These are phyloP conservation scores for Erysimum cheiri DNA, from an alignment of 441 rosid genomes.

Conservation along the genomic window DNA sequence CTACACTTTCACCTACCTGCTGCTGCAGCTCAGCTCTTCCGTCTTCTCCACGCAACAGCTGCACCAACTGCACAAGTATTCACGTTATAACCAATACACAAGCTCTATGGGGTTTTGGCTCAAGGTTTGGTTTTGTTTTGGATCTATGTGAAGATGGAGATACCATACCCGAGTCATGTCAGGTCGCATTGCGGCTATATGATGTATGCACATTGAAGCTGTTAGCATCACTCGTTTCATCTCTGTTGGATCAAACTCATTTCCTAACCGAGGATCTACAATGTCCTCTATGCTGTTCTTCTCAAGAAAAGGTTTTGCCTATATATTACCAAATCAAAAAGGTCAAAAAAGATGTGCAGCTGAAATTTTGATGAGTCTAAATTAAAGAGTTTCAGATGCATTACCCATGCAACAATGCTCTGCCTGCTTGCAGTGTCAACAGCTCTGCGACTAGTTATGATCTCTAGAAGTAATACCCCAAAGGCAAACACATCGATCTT, in stretches of 20 bases:
- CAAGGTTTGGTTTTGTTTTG: neutral
- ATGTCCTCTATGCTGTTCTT: slow-evolving; percentile 50
- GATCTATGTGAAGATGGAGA: neutral
- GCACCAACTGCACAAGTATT: slow-evolving; percentile 58
- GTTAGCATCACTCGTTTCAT: slow-evolving; percentile 65
- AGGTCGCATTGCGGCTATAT: slow-evolving; percentile 71
- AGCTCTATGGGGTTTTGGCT: neutral
- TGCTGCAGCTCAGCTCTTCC: slow-evolving; percentile 49
- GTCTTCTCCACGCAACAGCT: slow-evolving; percentile 65
- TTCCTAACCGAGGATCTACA: slow-evolving; percentile 66
- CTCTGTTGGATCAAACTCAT: slow-evolving; percentile 59
- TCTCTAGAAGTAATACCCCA: slow-evolving; percentile 82
- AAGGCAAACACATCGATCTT: slow-evolving; percentile 84
- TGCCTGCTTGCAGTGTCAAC: slow-evolving; percentile 64
- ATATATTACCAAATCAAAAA: slow-evolving; percentile 36
- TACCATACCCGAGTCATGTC: slow-evolving; percentile 62
- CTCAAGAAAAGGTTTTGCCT: slow-evolving; percentile 82
- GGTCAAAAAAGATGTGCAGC: neutral
- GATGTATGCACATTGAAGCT: slow-evolving; percentile 79
- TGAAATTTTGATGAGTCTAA: slow-evolving; percentile 4
- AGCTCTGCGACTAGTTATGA: slow-evolving; percentile 84
- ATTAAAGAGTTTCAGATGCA: neutral
- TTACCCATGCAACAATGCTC: slow-evolving; percentile 87
- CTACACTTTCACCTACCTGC: slow-evolving; percentile 46
- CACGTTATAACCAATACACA: neutral